These are phyloP conservation scores for Durusdinium trenchii DNA, from an alignment of 73 alveolate species.

Conservation along the genomic window DNA sequence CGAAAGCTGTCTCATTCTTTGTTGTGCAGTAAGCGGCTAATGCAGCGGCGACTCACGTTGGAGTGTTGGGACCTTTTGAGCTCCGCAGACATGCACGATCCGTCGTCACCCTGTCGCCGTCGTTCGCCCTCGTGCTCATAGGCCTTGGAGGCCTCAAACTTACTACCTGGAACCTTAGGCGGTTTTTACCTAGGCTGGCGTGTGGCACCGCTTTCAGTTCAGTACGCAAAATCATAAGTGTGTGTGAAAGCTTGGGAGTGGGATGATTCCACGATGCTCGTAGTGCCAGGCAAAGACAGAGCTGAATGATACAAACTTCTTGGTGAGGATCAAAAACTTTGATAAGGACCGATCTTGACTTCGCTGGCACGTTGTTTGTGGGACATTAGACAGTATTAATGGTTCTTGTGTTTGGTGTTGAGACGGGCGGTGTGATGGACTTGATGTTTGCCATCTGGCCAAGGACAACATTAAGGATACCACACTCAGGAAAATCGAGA, in stretches of 20 bases:
- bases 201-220: too few species aligned
- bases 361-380: not conserved
- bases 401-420: not conserved
- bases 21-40: too few species aligned
- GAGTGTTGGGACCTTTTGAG: too few species aligned
- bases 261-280: not conserved
- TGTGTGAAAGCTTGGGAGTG: slow-evolving; percentile 95
- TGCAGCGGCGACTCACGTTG: too few species aligned
- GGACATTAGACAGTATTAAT: not conserved
- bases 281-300: slow-evolving; percentile 97
- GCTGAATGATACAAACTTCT: slow-evolving; percentile 99
- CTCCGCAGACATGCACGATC: too few species aligned
- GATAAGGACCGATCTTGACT: slow-evolving; percentile 97
- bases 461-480: slow-evolving; percentile 94
- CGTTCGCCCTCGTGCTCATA: too few species aligned
- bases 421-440: not conserved
- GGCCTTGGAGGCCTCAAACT: too few species aligned
- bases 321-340: slow-evolving; percentile 97
- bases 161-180: too few species aligned
- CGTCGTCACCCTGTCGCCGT: too few species aligned
- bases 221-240: slow-evolving; percentile 32
- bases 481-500: slow-evolving; percentile 90
- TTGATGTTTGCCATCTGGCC: not conserved
- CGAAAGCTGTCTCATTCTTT: too few species aligned
- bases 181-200: too few species aligned